Conservation (phyloP, 768 basidiomycete genomes). For the Tremella yokohamensis region DNA sequence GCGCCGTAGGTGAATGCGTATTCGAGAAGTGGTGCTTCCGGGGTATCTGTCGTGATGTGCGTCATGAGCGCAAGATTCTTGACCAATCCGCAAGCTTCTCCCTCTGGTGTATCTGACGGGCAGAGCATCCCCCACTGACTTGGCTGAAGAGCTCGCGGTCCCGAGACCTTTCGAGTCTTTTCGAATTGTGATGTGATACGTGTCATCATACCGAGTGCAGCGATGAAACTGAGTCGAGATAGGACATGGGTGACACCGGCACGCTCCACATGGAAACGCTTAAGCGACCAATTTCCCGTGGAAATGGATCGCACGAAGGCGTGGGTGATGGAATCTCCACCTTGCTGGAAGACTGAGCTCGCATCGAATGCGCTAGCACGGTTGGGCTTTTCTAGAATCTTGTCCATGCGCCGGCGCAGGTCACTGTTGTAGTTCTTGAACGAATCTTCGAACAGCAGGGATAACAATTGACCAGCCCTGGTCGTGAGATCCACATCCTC, state of each 20-base stretch:
- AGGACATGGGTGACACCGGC: conserved; percentile 98
- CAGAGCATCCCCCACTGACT: conserved; percentile 99
- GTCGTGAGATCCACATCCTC: conserved; percentile 4
- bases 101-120: conserved; percentile 97
- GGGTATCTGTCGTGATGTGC: conserved; percentile 97
- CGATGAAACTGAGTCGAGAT: conserved; percentile 90
- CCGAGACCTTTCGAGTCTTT: conserved; percentile 97
- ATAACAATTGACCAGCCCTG: conserved; percentile 92
- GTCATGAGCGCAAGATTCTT: conserved; percentile 99
- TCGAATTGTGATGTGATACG: conserved; percentile 98
- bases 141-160: conserved; percentile 92
- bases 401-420: conserved; percentile 91
- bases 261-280: conserved; percentile 98
- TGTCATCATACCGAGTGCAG: conserved; percentile 99
- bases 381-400: conserved; percentile 92
- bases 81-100: conserved; percentile 96
- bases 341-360: conserved; percentile 81
- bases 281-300: conserved; percentile 97
- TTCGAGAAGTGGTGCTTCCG: conserved; percentile 86
- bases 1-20: conserved; percentile 93
- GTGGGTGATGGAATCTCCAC: conserved; percentile 91
- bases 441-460: conserved; percentile 92
- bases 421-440: conserved; percentile 99
- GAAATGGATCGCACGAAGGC: conserved; percentile 97
- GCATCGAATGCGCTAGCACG: conserved; percentile 93